phyloP scores from a whole-genome alignment of 225 moss, liverwort and hornwort genomes.

The Climacium dendroides region DNA sequence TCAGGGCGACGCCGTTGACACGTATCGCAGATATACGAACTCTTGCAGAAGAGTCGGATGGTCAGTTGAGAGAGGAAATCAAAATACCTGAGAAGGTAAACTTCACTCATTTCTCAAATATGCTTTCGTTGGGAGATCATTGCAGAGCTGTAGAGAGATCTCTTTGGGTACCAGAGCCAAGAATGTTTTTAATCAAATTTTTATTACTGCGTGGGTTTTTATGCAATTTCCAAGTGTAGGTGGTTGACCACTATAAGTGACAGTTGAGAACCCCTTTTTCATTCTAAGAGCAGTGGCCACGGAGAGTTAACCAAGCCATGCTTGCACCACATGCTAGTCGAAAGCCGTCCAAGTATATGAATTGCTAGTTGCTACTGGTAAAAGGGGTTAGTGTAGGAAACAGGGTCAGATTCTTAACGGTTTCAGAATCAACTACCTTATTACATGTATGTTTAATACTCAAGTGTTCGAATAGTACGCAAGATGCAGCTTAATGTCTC shows the following conservation, averaged over 20 bases:
- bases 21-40: conserved; percentile 79
- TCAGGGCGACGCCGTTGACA: conserved; percentile 68
- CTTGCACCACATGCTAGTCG: background rate
- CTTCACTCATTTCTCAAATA: background rate
- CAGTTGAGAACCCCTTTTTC: background rate
- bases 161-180: background rate
- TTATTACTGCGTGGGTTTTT: background rate
- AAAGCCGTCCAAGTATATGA: background rate
- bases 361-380: background rate
- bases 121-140: background rate
- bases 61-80: conserved; percentile 1
- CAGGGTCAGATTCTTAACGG: background rate
- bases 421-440: background rate
- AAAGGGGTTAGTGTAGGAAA: background rate
- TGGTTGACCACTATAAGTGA: background rate
- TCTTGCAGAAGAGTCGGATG: conserved; percentile 39
- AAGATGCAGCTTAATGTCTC: background rate
- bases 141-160: background rate
- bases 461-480: background rate
- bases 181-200: background rate
- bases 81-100: conserved; percentile 23
- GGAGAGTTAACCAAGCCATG: background rate
- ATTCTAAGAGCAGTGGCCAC: no score
- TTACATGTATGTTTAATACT: background rate
- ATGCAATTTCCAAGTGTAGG: background rate